A percentile compares a stretch with the other conserved stretches of the same genome.
Conservation (phyloP, 2,329 filamentous ascomycete genomes). For the Leptographium radiaticola region DNA sequence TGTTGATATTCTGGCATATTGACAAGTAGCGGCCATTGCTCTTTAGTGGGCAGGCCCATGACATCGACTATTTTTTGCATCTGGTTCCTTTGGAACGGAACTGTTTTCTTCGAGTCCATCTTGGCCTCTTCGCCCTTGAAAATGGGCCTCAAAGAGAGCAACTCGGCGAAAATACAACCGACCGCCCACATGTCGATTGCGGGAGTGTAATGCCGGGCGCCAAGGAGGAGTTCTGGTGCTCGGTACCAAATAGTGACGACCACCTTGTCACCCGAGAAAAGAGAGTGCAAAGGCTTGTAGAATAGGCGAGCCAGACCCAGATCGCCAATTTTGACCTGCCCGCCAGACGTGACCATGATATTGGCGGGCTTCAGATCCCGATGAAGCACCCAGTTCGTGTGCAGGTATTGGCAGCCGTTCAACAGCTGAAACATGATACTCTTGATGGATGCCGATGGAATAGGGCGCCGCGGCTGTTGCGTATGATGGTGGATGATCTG, state of each 20-base stretch:
- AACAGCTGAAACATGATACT: conserved; percentile 93
- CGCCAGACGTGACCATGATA: conserved; percentile 89
- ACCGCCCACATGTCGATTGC: conserved; percentile 97
- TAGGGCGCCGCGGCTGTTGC: conserved; percentile 73
- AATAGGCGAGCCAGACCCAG: conserved; percentile 85
- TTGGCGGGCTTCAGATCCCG: conserved; percentile 96
- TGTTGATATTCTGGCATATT: conserved; percentile 81
- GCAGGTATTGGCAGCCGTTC: conserved; percentile 87
- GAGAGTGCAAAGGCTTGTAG: conserved; percentile 80
- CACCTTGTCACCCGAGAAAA: conserved; percentile 93
- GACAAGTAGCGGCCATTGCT: conserved; percentile 72
- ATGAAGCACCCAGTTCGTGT: conserved; percentile 94
- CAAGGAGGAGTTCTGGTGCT: conserved; percentile 83
- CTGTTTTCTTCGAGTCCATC: conserved; percentile 96
- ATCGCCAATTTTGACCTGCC: conserved; percentile 90
- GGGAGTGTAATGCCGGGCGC: conserved; percentile 90
- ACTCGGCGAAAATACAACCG: conserved; percentile 93
- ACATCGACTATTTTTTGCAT: conserved; percentile 99
- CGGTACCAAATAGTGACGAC: conserved; percentile 99
- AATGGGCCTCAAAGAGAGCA: conserved; percentile 80
- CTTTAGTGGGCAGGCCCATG: conserved; percentile 78
- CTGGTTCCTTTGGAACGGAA: conserved; percentile 94
- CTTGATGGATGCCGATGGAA: conserved; percentile 78
- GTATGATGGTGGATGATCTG: conserved; percentile 99
- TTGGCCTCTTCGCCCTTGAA: conserved; percentile 99